A percentile compares a stretch with the other conserved stretches of the same genome.
Evolutionary conservation across 148 eudicot species (phyloP).

Genomic region (Dianthus caryophyllus): DNA sequence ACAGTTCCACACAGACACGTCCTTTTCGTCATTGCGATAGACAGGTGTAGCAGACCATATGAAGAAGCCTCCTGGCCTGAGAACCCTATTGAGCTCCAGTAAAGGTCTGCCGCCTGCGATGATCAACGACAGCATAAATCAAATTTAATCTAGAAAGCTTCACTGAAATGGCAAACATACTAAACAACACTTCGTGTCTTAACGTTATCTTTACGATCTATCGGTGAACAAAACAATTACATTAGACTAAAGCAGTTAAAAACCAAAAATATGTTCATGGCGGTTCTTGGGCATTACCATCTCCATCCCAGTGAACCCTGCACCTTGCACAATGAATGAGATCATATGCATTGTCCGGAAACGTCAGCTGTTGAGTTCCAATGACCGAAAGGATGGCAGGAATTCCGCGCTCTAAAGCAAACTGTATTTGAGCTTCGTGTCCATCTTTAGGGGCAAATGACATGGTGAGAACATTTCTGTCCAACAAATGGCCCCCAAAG

Average conservation of each 20-base stretch:
- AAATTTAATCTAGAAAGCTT: not conserved
- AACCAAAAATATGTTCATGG: slow-evolving; percentile 5
- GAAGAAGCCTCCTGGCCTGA: slow-evolving; percentile 90
- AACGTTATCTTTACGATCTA: not conserved
- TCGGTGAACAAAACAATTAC: too few relatives aligned
- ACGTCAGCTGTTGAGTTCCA: slow-evolving; percentile 90
- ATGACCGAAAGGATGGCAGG: slow-evolving; percentile 90
- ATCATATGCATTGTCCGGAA: slow-evolving; percentile 88
- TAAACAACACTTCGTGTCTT: not conserved
- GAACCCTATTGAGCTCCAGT: slow-evolving; percentile 82
- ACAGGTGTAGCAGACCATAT: slow-evolving; percentile 99
- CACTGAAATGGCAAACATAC: not conserved
- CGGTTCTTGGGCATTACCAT: slow-evolving; percentile 42
- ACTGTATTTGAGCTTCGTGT: slow-evolving; percentile 98
- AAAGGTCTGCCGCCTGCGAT: slow-evolving; percentile 82
- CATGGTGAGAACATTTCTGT: slow-evolving; percentile 86
- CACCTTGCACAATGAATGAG: slow-evolving; percentile 96
- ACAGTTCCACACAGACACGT: slow-evolving; percentile 70
- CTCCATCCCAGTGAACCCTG: slow-evolving; percentile 98
- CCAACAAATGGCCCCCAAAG: slow-evolving; percentile 93
- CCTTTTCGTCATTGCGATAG: slow-evolving; percentile 60
- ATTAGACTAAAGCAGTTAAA: not conserved
- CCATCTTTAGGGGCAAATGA: slow-evolving; percentile 97
- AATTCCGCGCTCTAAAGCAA: slow-evolving; percentile 96
- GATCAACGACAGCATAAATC: not conserved